Base-by-base conservation (phyloP, 1,284 basidiomycete species). In the Phellopilus nigrolimitatus region DNA sequence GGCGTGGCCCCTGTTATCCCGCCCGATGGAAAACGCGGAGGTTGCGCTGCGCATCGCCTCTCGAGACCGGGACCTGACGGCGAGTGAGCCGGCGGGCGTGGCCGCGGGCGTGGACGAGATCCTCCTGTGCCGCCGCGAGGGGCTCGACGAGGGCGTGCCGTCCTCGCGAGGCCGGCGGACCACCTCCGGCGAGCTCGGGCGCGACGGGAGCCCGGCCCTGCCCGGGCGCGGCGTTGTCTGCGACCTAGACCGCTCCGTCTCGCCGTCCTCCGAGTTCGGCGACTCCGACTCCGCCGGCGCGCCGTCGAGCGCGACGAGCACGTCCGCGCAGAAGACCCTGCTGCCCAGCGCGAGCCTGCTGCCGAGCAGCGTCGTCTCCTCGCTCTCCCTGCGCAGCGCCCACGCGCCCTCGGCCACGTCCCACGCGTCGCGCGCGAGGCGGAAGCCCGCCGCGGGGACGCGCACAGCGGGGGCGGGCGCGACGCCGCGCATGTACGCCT, bases 401-500 rank as follows among this genome's bases (percentile, higher is more conserved):
- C 45, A 53, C 3, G 22, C 38, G 4, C 27, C 27, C 34, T 47
- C 49, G 17, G 27, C 42, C 9, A 39, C 19, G 43, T 51, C 49
- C 15, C 10, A 19, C 28, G 17, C 42, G 12, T 49, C 15, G 19
- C 36, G 39, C 28, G 13, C 34, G 6, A 47, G 24, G 9, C 17
- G 28, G 27, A 86, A 56, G 1, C 80, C 81, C 3, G 77, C 67
- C 5, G 81, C 67, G 5, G 91, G 91, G 21, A 86, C 66, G 39
- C 88, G 74, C 36, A 80, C 79, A 38, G 82, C 70, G 12, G 88
- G 88, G 37, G 82, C 68, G 0, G 84, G 78, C 3, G 77, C 71
- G 13, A 59, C 48, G 13, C 69, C 71, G 66, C 84, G 88, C 60
- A 91, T 72, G 57, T 79, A 83, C 19, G 75, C 65, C 61, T 94